phyloP scores from a whole-genome alignment of 2,329 filamentous ascomycete species.

The Monilinia polystroma region DNA sequence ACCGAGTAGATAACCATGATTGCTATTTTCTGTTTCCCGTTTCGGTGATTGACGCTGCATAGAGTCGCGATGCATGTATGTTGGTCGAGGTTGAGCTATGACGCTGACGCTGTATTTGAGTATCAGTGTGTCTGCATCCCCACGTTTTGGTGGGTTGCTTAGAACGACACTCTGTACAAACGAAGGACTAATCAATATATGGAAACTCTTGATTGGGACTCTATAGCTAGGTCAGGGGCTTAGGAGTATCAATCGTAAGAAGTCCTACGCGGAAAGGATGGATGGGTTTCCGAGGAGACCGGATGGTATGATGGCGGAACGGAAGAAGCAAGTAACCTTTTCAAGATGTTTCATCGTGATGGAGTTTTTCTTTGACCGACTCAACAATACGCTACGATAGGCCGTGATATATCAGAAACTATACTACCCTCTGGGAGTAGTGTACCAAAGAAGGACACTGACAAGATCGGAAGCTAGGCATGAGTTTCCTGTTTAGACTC shows the following conservation, averaged over 20 bases:
- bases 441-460: neutral
- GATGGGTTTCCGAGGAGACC: neutral
- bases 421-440: neutral
- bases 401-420: neutral
- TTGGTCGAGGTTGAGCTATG: neutral
- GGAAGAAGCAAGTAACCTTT: neutral
- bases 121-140: slow-evolving; percentile 1
- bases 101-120: slow-evolving; percentile 1
- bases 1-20: slow-evolving; percentile 8
- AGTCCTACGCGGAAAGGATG: neutral
- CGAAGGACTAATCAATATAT: neutral
- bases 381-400: neutral
- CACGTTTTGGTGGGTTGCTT: slow-evolving; percentile 10
- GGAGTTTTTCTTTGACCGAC: neutral
- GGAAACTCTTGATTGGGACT: too few species aligned
- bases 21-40: neutral
- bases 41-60: slow-evolving; percentile 12
- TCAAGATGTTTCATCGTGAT: neutral
- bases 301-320: neutral
- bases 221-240: neutral
- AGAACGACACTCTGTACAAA: neutral
- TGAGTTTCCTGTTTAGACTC: neutral
- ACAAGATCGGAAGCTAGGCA: neutral
- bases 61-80: neutral
- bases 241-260: neutral